phyloP scores from a whole-genome alignment of 2,329 filamentous ascomycete species.

The Ophiostoma sp. region DNA sequence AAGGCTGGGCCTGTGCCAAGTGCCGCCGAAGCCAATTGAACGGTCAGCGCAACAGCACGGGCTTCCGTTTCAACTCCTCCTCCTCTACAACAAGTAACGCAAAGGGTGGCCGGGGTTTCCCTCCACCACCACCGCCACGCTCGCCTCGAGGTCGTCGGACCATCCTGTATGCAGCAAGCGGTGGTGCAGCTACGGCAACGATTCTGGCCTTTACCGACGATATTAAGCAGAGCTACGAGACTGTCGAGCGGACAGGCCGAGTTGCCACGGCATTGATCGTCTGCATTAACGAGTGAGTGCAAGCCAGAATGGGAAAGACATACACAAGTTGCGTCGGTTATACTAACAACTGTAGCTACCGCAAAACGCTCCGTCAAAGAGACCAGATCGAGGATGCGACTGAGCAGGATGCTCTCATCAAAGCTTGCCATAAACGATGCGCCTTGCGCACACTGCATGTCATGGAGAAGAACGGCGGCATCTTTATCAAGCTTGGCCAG shows the following conservation, averaged over 20 bases:
- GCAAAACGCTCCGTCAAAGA: constrained; percentile 72
- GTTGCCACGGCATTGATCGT: constrained; percentile 73
- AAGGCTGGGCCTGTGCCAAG: constrained; percentile 28
- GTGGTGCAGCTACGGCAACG: constrained; percentile 49
- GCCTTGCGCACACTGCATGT: constrained; percentile 83
- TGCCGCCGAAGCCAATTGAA: constrained; percentile 26
- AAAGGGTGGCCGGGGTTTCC: not conserved
- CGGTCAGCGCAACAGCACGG: not conserved
- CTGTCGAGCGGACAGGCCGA: constrained; percentile 73
- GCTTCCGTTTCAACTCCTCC: not conserved
- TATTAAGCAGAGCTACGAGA: constrained; percentile 73
- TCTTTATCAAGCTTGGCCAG: constrained; percentile 97
- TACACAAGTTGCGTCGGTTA: not conserved
- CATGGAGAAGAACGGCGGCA: constrained; percentile 93
- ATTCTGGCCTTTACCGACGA: constrained; percentile 63
- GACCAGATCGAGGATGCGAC: constrained; percentile 62
- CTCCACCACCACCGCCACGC: not conserved
- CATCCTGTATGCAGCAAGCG: constrained; percentile 52
- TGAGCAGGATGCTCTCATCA: constrained; percentile 68
- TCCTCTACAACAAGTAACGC: not conserved
- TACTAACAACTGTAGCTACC: constrained; percentile 64
- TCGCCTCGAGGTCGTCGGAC: constrained; percentile 31
- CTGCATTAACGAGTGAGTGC: constrained; percentile 79
- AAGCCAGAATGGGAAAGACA: too few relatives aligned
- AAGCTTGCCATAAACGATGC: constrained; percentile 87